These are phyloP conservation scores for Camellia oleifera DNA, from an alignment of 179 eudicot genomes.

Conservation along the genomic window DNA sequence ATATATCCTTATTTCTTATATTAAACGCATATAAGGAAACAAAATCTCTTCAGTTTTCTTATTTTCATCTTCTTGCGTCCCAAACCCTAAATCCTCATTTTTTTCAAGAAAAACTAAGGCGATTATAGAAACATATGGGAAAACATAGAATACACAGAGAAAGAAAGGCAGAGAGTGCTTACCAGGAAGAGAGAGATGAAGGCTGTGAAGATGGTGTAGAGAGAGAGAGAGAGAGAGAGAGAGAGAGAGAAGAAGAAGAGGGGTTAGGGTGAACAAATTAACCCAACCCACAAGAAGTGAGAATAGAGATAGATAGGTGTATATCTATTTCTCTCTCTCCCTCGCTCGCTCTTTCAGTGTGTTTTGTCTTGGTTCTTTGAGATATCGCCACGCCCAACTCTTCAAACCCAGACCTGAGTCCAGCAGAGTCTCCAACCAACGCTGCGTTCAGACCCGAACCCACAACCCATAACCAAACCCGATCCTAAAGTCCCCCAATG, in stretches of 20 bases:
- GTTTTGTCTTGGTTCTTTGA: background rate
- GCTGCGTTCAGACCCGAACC: conserved; percentile 4
- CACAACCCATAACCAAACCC: conserved; percentile 6
- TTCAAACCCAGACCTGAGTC: conserved; percentile 5
- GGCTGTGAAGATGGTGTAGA: background rate
- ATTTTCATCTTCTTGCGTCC: background rate
- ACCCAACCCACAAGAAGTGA: conserved; percentile 10
- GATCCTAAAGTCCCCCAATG: background rate
- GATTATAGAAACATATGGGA: background rate
- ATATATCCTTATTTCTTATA: background rate
- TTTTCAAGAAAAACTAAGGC: background rate
- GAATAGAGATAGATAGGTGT: background rate
- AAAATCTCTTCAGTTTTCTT: background rate
- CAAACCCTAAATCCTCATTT: conserved; percentile 11
- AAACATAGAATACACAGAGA: background rate
- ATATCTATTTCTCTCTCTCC: background rate
- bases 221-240: background rate
- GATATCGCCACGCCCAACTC: conserved; percentile 8
- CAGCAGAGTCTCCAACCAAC: conserved; percentile 13
- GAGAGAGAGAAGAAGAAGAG: background rate
- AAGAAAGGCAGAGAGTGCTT: background rate
- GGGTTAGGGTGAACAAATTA: background rate
- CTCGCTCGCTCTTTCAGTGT: background rate
- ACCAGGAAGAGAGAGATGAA: background rate
- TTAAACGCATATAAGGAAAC: background rate